These are phyloP conservation scores for Ogataea philodendri DNA, from an alignment of 805 yeast species.

Conservation along the genomic window DNA sequence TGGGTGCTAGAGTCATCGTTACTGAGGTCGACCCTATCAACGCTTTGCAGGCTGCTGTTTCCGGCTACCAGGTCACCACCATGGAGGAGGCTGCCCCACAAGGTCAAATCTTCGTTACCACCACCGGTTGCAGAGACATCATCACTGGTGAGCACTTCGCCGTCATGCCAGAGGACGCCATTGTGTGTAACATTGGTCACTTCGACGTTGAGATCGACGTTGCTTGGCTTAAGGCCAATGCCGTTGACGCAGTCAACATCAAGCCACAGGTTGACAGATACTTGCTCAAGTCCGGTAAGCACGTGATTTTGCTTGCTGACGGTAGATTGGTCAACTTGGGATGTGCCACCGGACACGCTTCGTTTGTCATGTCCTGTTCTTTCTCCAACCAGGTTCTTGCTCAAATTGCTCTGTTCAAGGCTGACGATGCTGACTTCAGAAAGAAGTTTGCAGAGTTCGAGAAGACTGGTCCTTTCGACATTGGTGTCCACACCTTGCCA, in stretches of 20 bases:
- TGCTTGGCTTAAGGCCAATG: conserved; percentile 96
- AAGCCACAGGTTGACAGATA: conserved; percentile 99
- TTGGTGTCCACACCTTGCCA: conserved; percentile 96
- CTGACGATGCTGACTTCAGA: conserved; percentile 78
- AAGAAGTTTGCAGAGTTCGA: conserved; percentile 81
- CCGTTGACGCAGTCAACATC: conserved; percentile 91
- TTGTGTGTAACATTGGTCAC: conserved; percentile 99
- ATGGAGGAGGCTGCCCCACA: conserved; percentile 88
- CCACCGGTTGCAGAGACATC: conserved; percentile 99
- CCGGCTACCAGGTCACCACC: conserved; percentile 96
- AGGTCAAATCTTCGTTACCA: conserved; percentile 98
- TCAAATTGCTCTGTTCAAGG: conserved; percentile 95
- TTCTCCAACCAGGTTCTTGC: conserved; percentile 99
- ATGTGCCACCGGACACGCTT: conserved; percentile 99
- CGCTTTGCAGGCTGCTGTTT: conserved; percentile 98
- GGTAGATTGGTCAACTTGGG: conserved; percentile 99
- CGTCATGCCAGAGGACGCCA: conserved; percentile 98
- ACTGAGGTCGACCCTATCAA: conserved; percentile 98
- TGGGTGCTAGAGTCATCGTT: conserved; percentile 98
- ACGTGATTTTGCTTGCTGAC: conserved; percentile 93
- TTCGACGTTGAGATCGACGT: conserved; percentile 99
- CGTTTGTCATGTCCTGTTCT: conserved; percentile 98
- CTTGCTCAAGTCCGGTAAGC: conserved; percentile 85
- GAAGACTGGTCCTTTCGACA: conserved; percentile 84
- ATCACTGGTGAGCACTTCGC: conserved; percentile 85